Evolutionary conservation across 2,329 filamentous ascomycete genomes (phyloP).

Genomic region (Beauveria rudraprayagi): DNA sequence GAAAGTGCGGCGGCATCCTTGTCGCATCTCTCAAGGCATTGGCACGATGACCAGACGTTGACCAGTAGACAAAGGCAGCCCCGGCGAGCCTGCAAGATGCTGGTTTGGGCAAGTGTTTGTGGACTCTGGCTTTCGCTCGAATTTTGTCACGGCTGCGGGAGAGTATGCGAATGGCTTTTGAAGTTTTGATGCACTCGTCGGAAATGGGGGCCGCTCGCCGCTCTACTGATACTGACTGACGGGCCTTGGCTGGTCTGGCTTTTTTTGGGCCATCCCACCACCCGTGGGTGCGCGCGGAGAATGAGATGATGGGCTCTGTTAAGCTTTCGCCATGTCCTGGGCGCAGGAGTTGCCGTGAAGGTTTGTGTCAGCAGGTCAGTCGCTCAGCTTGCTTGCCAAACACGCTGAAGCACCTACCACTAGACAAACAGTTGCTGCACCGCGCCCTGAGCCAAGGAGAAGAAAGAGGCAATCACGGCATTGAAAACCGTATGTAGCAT

Average conservation of each 20-base stretch:
- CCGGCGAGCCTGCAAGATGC: conserved; percentile 4
- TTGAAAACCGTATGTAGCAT: not conserved
- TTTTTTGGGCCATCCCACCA: not conserved
- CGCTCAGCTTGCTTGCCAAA: conserved; percentile 9
- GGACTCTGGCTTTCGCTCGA: not conserved
- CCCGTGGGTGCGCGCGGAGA: not conserved
- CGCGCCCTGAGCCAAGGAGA: not conserved
- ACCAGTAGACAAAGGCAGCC: not conserved
- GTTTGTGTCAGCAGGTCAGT: not conserved
- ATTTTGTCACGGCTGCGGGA: not conserved
- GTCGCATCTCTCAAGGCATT: conserved; percentile 5
- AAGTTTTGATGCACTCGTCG: not conserved
- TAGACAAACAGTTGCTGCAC: conserved; percentile 2
- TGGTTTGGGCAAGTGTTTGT: conserved; percentile 2
- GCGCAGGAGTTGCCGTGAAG: not conserved
- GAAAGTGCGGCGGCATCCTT: conserved; percentile 8
- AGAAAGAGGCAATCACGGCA: not conserved
- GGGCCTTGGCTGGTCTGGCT: not conserved
- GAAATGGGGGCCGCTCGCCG: not conserved
- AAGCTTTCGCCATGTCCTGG: not conserved
- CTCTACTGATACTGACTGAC: not conserved
- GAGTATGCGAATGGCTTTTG: not conserved
- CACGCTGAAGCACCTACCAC: conserved; percentile 2
- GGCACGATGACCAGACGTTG: not conserved
- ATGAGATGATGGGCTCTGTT: not conserved